phyloP scores from a whole-genome alignment of 2,329 filamentous ascomycete species.

The Pleurostoma richardsiae region DNA sequence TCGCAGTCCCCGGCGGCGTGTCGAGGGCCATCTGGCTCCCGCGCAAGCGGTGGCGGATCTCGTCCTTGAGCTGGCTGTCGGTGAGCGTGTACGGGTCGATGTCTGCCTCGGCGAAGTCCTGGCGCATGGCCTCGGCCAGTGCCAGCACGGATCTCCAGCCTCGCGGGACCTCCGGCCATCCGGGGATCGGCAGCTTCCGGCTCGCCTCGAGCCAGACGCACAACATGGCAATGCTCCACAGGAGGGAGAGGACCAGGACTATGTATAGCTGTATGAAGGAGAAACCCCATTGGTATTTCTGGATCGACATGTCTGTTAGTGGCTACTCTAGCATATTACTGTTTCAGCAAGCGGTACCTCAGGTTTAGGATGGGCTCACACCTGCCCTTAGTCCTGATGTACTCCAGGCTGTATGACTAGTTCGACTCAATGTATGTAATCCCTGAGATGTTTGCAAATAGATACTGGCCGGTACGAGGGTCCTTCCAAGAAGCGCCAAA shows the following conservation, averaged over 20 bases:
- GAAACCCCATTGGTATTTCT: slow-evolving; percentile 19
- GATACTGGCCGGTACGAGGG: too few species aligned
- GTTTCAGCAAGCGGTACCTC: background rate
- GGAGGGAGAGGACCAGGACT: slow-evolving; percentile 3
- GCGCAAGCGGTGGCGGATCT: too few species aligned
- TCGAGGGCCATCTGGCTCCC: too few species aligned
- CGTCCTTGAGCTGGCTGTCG: too few species aligned
- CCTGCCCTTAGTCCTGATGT: background rate
- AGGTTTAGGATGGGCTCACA: background rate
- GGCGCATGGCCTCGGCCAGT: background rate
- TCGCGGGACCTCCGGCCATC: background rate
- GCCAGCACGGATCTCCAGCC: background rate
- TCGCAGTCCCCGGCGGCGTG: too few species aligned
- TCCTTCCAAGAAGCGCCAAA: too few species aligned
- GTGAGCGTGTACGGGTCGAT: too few species aligned
- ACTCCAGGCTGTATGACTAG: background rate
- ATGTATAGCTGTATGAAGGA: slow-evolving; percentile 17
- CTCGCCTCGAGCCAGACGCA: slow-evolving; percentile 12
- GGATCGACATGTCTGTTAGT: background rate
- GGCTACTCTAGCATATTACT: background rate
- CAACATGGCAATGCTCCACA: slow-evolving; percentile 14
- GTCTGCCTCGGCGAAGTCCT: background rate
- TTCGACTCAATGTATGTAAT: background rate
- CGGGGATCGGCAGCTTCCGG: slow-evolving; percentile 2
- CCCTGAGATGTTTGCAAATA: too few species aligned